Base-by-base conservation (phyloP, 2,329 filamentous ascomycete genomes). In the Fusarium chlamydosporum region DNA sequence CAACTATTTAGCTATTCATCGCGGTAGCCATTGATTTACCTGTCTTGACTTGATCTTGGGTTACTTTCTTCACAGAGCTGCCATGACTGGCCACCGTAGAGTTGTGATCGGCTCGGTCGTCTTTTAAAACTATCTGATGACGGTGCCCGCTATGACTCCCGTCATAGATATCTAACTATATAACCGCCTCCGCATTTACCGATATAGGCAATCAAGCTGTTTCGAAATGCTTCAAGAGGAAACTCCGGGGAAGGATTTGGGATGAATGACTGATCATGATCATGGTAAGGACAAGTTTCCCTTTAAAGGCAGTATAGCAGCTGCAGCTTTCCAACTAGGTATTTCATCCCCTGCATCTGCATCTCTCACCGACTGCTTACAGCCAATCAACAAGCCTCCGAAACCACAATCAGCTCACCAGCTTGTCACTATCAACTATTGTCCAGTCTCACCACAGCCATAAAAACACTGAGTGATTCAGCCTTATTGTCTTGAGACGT, bases 401-500 rank as follows among this genome's bases (percentile, higher is more conserved):
- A 69, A 67, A 51, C 67, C 53, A 67, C 48, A 54, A 62, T 63
- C 66, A 68, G 67, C 67, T 70, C 67, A 70, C 40, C 50, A 67
- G 53, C 31, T 70, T 61, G 48, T 43, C 42, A 50, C 47, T 35
- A 61, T 54, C 40, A 29, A 52, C 38, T 38, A 43, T 42, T 52
- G 43, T 55, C 42, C 46, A 26, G 40, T 45, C 35, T 41, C 47
- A 38, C 40, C 26, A 16, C 51, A 58, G 51, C 38, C 51, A 58
- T 31, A 29, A 11, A 50, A 20, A 50, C 33, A 26, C 23, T n/a
- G 23, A 35, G 11, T 37, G 40, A 37, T 45, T 46, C 47, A 70
- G 66, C 52, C 61, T 33, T 37, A 52, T 40, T 56, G 43, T 63
- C 54, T 48, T 31, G 38, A 41, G 37, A 55, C 38, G 20, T 33